Evolutionary conservation across 1,139 yeast genomes (phyloP).

Genomic region (Lodderomyces oxycetoniae): DNA sequence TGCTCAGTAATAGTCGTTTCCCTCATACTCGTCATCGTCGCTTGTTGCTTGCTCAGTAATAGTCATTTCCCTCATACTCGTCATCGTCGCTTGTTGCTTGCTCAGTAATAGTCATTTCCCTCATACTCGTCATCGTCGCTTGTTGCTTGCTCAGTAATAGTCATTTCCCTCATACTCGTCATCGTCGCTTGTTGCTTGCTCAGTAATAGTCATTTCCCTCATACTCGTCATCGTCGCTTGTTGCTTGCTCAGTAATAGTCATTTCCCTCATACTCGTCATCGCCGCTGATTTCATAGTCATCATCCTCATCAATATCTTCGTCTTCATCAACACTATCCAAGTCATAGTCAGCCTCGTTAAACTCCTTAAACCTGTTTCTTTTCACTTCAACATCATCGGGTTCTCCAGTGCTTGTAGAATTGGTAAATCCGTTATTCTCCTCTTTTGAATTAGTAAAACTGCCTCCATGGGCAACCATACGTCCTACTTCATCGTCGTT

Average conservation of each 20-base stretch:
- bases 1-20: too few relatives aligned
- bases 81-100: too few relatives aligned
- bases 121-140: too few relatives aligned
- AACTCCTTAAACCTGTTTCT: slow-evolving; percentile 42
- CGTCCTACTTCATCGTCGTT: slow-evolving; percentile 4
- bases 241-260: slow-evolving; percentile 32
- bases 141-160: too few relatives aligned
- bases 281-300: slow-evolving; percentile 20
- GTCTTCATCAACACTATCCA: slow-evolving; percentile 35
- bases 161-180: neutral
- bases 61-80: too few relatives aligned
- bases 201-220: neutral
- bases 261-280: slow-evolving; percentile 40
- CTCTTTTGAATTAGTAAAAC: slow-evolving; percentile 14
- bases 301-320: slow-evolving; percentile 19
- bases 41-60: too few relatives aligned
- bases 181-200: neutral
- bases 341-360: slow-evolving; percentile 46
- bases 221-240: neutral
- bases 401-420: slow-evolving; percentile 24
- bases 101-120: too few relatives aligned
- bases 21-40: too few relatives aligned
- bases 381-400: slow-evolving; percentile 43
- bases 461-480: slow-evolving; percentile 13
- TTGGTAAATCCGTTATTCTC: neutral